phyloP scores from a whole-genome alignment of 495 filamentous ascomycete species.

The Aspergillus wentii region DNA sequence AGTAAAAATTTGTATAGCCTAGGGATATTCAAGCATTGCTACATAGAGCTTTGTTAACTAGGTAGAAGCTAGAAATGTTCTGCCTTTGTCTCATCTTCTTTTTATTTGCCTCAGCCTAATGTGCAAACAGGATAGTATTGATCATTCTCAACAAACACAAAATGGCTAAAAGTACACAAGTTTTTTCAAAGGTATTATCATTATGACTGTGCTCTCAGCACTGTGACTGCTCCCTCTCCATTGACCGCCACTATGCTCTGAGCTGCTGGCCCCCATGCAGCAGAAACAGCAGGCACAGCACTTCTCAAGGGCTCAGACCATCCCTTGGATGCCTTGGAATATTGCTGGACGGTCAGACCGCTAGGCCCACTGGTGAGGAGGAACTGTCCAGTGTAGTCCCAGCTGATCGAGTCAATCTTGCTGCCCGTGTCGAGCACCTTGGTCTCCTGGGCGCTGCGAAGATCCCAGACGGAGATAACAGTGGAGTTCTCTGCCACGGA shows the following conservation, averaged over 20 bases:
- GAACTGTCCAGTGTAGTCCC: slow-evolving; percentile 96
- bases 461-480: slow-evolving; percentile 80
- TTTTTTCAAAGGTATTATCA: slow-evolving; percentile 22
- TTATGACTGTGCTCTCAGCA: slow-evolving; percentile 48
- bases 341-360: slow-evolving; percentile 83
- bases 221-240: slow-evolving; percentile 65
- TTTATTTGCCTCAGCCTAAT: not conserved
- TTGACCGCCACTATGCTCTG: slow-evolving; percentile 69
- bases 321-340: slow-evolving; percentile 71
- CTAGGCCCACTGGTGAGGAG: slow-evolving; percentile 75
- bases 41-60: no score
- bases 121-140: not conserved
- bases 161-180: slow-evolving; percentile 15
- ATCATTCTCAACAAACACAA: slow-evolving; percentile 5
- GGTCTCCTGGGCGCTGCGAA: slow-evolving; percentile 72
- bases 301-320: slow-evolving; percentile 85
- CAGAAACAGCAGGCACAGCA: slow-evolving; percentile 65
- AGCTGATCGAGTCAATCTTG: slow-evolving; percentile 64
- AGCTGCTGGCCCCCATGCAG: slow-evolving; percentile 74
- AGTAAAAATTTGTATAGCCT: no score
- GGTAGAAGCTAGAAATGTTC: no score
- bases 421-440: slow-evolving; percentile 82
- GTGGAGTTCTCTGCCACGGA: slow-evolving; percentile 66
- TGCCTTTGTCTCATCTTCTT: not conserved
- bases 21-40: no score